Evolutionary conservation across 179 eudicot species (phyloP).

Genomic region (Silene vulgaris): DNA sequence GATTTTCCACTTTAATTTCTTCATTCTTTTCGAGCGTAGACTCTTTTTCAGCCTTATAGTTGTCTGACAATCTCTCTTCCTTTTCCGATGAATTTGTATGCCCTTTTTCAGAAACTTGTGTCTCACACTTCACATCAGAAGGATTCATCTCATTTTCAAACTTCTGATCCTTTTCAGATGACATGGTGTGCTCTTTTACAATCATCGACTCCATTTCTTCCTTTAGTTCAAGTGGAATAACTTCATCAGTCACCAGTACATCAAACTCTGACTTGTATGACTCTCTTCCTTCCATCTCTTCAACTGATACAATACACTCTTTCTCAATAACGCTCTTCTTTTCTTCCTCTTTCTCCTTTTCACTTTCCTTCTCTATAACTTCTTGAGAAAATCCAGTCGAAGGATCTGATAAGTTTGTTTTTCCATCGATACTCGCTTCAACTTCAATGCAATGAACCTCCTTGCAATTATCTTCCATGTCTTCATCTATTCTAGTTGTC

Average conservation of each 20-base stretch:
- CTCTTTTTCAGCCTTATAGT: constrained; percentile 14
- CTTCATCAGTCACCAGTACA: background rate
- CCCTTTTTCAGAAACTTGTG: background rate
- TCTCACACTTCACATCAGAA: constrained; percentile 1
- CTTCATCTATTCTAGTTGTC: constrained; percentile 23
- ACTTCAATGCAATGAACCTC: constrained; percentile 58
- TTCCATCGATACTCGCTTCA: constrained; percentile 32
- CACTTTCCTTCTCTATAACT: constrained; percentile 13
- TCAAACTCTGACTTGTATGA: background rate
- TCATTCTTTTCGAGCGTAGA: constrained; percentile 14
- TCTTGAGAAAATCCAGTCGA: background rate
- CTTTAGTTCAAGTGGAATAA: constrained; percentile 20
- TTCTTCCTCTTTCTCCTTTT: constrained; percentile 8
- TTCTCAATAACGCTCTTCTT: constrained; percentile 2
- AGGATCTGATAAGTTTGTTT: constrained; percentile 25
- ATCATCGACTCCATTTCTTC: constrained; percentile 19
- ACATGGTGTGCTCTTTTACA: constrained; percentile 3
- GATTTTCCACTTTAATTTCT: constrained; percentile 24
- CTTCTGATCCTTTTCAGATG: constrained; percentile 6
- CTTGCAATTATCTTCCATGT: constrained; percentile 50
- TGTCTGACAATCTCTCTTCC: constrained; percentile 21
- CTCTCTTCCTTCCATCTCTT: background rate
- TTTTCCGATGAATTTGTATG: background rate
- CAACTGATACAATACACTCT: constrained; percentile 7
- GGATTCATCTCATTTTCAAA: background rate